Conservation (phyloP, 352 stramenopile genomes). For the Salisapilia sapeloensis region DNA sequence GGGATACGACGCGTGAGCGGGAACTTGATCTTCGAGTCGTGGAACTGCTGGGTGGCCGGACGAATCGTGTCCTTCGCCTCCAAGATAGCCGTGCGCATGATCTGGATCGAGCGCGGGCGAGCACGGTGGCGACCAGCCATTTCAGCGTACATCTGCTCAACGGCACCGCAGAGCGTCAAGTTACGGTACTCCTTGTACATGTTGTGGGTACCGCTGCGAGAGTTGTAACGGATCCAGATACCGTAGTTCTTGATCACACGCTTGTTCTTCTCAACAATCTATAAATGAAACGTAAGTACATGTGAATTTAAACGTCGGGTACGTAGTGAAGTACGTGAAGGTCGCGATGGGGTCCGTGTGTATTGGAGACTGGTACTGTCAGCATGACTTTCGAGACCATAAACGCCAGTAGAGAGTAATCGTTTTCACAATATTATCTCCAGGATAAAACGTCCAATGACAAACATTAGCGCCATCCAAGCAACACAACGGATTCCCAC, state of each 20-base stretch:
- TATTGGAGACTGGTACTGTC: too few species aligned
- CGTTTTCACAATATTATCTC: too few species aligned
- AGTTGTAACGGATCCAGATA: conserved; percentile 99
- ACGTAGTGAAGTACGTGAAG: too few species aligned
- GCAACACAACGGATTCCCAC: conserved; percentile 1
- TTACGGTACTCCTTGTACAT: conserved; percentile 99
- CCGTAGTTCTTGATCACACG: conserved; percentile 99
- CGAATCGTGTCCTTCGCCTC: conserved; percentile 93
- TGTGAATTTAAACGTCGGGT: too few species aligned
- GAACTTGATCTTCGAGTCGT: conserved; percentile 96
- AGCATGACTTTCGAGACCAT: too few species aligned
- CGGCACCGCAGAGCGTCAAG: conserved; percentile 92
- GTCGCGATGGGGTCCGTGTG: too few species aligned
- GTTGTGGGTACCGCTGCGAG: conserved; percentile 98
- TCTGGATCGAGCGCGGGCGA: conserved; percentile 97
- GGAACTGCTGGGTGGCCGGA: conserved; percentile 94
- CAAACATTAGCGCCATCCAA: too few species aligned
- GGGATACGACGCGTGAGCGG: conserved; percentile 94
- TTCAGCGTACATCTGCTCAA: conserved; percentile 98
- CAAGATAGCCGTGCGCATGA: conserved; percentile 96
- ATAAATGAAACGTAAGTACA: conserved; percentile 6
- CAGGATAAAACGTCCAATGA: too few species aligned
- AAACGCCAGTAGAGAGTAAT: too few species aligned
- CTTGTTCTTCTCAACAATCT: conserved; percentile 90
- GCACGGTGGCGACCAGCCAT: conserved; percentile 96